These are phyloP conservation scores for Rhamnella rubrinervis DNA, from an alignment of 331 rosid species.

Conservation along the genomic window DNA sequence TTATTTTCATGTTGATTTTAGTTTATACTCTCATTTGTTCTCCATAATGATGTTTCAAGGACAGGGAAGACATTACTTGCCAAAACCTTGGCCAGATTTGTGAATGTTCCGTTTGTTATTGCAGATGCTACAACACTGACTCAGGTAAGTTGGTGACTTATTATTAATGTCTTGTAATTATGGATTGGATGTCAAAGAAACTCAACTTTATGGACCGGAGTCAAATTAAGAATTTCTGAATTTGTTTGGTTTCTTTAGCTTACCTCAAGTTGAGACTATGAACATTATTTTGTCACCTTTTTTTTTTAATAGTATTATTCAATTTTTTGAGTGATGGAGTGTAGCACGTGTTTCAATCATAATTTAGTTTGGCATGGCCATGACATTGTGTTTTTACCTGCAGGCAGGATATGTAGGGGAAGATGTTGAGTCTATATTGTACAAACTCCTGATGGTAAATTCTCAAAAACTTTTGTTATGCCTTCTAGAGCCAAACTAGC, in stretches of 20 bases:
- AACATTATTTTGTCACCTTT: background rate
- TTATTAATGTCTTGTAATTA: conserved; percentile 16
- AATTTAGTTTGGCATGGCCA: conserved; percentile 13
- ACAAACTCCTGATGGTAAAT: conserved; percentile 85
- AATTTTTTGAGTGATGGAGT: background rate
- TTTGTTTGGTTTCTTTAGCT: background rate
- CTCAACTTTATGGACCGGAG: too few species aligned
- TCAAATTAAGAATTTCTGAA: background rate
- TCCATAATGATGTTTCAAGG: conserved; percentile 75
- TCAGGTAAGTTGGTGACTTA: conserved; percentile 62
- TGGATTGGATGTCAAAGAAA: background rate
- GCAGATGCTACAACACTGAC: conserved; percentile 98
- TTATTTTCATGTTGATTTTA: conserved; percentile 14
- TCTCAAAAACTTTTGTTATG: background rate
- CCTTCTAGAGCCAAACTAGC: too few species aligned
- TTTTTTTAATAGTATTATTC: background rate
- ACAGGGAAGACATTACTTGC: conserved; percentile 99
- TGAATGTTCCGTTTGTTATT: conserved; percentile 93
- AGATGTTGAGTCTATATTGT: conserved; percentile 93
- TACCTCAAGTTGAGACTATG: too few species aligned
- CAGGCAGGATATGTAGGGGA: conserved; percentile 99
- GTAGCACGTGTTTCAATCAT: conserved; percentile 4
- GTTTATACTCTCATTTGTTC: conserved; percentile 58
- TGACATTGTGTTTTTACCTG: conserved; percentile 22
- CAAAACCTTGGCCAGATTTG: conserved; percentile 95